phyloP scores from a whole-genome alignment of 2,329 filamentous ascomycete species.

The Stemphylium beticola region DNA sequence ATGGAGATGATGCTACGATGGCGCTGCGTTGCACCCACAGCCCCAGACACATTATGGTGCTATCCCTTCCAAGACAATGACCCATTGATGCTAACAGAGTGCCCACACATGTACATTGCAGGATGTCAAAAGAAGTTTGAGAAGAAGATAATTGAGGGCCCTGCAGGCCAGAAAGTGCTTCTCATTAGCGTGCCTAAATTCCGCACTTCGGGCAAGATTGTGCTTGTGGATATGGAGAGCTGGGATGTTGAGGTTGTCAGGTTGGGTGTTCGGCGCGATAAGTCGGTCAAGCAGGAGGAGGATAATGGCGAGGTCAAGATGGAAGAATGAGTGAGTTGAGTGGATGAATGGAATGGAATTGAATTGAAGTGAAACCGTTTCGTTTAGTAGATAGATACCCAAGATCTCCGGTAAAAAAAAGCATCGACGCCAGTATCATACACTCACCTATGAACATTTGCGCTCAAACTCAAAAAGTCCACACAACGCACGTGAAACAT shows the following conservation, averaged over 20 bases:
- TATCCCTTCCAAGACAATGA: constrained; percentile 96
- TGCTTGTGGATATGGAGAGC: constrained; percentile 85
- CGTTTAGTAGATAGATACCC: constrained; percentile 10
- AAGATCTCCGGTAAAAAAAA: background rate
- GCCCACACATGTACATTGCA: constrained; percentile 89
- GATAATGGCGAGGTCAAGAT: background rate
- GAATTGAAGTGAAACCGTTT: background rate
- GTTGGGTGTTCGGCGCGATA: constrained; percentile 14
- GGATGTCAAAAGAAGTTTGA: constrained; percentile 83
- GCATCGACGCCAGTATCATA: too few relatives aligned
- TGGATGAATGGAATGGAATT: background rate
- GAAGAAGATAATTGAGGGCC: constrained; percentile 70
- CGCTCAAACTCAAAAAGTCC: too few relatives aligned
- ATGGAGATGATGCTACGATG: constrained; percentile 95
- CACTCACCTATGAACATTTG: too few relatives aligned
- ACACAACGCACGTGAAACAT: too few relatives aligned
- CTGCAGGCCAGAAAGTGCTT: constrained; percentile 72
- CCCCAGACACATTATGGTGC: constrained; percentile 94
- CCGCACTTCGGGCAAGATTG: constrained; percentile 75
- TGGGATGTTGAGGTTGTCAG: constrained; percentile 74
- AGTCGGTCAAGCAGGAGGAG: background rate
- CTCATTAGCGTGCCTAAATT: constrained; percentile 87
- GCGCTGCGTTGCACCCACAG: constrained; percentile 89
- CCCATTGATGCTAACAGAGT: constrained; percentile 83
- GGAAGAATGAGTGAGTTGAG: background rate